Percentiles rank a stretch among this genome's conserved stretches.
These are phyloP conservation scores for Curvularia spicifera DNA, from an alignment of 2,329 filamentous ascomycete genomes.

Conservation along the genomic window DNA sequence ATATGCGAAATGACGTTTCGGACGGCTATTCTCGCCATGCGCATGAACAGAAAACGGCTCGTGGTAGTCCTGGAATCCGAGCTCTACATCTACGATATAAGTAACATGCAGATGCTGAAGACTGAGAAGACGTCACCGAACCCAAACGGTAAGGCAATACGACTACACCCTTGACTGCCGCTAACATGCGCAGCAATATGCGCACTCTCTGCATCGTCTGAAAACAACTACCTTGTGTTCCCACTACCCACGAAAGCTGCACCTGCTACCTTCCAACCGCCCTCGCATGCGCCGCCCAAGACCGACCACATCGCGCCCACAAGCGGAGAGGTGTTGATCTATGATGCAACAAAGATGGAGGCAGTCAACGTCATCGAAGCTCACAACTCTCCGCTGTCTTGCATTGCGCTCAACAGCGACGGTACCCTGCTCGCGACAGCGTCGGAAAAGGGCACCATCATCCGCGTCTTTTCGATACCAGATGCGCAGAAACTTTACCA, in stretches of 20 bases:
- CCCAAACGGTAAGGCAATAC: constrained; percentile 64
- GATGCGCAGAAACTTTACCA: constrained; percentile 93
- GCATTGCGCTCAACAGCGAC: constrained; percentile 89
- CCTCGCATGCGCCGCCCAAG: constrained; percentile 84
- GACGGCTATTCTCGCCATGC: constrained; percentile 91
- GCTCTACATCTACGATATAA: constrained; percentile 98
- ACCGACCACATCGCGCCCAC: constrained; percentile 78
- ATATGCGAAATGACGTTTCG: constrained; percentile 99
- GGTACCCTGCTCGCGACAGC: constrained; percentile 91
- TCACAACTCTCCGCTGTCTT: constrained; percentile 88
- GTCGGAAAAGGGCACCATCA: constrained; percentile 96
- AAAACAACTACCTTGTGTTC: constrained; percentile 95
- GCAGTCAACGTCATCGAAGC: constrained; percentile 95
- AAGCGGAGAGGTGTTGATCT: constrained; percentile 90
- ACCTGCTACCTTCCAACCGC: constrained; percentile 61
- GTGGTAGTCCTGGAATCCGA: constrained; percentile 94
- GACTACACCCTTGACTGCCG: background rate
- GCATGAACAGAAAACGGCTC: constrained; percentile 90
- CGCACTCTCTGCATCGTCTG: constrained; percentile 89
- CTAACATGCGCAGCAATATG: constrained; percentile 71
- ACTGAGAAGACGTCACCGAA: constrained; percentile 96
- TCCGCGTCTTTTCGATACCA: constrained; percentile 92
- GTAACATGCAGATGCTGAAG: constrained; percentile 94
- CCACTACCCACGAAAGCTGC: constrained; percentile 75
- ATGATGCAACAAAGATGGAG: constrained; percentile 86